Percentiles rank a stretch among this genome's conserved stretches.
These are phyloP conservation scores for Mycena crocata DNA, from an alignment of 768 basidiomycete species.

Conservation along the genomic window DNA sequence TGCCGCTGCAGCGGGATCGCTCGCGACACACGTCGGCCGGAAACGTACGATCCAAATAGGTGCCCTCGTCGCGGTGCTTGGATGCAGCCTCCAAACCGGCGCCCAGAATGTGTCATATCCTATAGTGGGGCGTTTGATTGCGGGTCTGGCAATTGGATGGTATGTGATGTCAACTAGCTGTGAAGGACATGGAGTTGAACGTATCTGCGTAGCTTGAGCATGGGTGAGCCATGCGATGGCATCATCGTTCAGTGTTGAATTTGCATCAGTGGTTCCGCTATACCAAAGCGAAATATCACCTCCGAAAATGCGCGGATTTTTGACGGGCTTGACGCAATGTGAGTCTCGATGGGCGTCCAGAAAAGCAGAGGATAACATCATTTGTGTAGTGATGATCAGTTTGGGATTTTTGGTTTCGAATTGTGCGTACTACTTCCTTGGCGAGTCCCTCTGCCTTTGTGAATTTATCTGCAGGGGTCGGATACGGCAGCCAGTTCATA, in stretches of 20 bases:
- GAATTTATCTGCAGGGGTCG: constrained; percentile 62
- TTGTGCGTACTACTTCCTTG: constrained; percentile 11
- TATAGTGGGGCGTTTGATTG: constrained; percentile 59
- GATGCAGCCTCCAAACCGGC: constrained; percentile 61
- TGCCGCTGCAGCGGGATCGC: constrained; percentile 55
- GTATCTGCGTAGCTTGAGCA: constrained; percentile 16
- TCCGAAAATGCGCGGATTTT: constrained; percentile 61
- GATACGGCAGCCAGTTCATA: constrained; percentile 64
- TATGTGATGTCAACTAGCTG: neutral
- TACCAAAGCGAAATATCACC: constrained; percentile 65
- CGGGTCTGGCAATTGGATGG: constrained; percentile 58
- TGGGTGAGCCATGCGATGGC: constrained; percentile 4
- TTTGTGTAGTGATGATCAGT: constrained; percentile 27
- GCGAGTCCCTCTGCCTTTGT: constrained; percentile 51
- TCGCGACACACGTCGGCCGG: constrained; percentile 61
- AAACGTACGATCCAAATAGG: constrained; percentile 62
- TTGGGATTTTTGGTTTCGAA: constrained; percentile 31
- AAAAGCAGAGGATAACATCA: constrained; percentile 46
- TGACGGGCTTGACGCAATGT: constrained; percentile 68
- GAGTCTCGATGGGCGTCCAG: constrained; percentile 55
- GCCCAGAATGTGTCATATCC: constrained; percentile 60
- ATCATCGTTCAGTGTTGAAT: constrained; percentile 42
- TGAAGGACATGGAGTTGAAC: no score
- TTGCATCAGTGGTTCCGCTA: constrained; percentile 56
- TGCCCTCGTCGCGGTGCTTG: constrained; percentile 63